Evolutionary conservation across 805 yeast species (phyloP).

Genomic region (Candida michaelii): DNA sequence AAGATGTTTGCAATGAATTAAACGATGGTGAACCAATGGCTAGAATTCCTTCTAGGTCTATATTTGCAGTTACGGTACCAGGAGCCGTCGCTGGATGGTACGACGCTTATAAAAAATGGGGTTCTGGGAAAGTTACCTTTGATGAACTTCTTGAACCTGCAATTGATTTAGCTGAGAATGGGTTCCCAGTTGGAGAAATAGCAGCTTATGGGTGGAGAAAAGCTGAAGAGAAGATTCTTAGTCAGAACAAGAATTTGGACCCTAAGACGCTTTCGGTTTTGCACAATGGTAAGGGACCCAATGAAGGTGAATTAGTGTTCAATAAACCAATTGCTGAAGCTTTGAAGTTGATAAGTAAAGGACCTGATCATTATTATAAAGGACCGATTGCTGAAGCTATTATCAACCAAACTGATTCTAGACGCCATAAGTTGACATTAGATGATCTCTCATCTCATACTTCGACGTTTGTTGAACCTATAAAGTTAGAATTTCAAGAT

Average conservation of each 20-base stretch:
- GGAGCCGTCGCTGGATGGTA: constrained; percentile 82
- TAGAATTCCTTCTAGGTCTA: constrained; percentile 53
- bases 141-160: constrained; percentile 63
- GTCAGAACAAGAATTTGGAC: constrained; percentile 32
- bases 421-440: constrained; percentile 56
- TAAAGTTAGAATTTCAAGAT: constrained; percentile 51
- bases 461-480: constrained; percentile 66
- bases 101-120: constrained; percentile 69
- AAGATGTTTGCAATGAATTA: constrained; percentile 43
- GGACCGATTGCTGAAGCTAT: constrained; percentile 72
- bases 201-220: constrained; percentile 50
- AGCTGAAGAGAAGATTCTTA: constrained; percentile 38
- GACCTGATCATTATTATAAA: constrained; percentile 66
- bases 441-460: constrained; percentile 60
- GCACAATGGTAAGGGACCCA: constrained; percentile 44
- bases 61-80: constrained; percentile 68
- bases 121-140: constrained; percentile 63
- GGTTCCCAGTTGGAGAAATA: constrained; percentile 64
- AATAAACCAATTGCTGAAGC: constrained; percentile 57
- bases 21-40: constrained; percentile 40
- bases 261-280: constrained; percentile 31
- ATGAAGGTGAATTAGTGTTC: constrained; percentile 53
- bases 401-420: constrained; percentile 47
- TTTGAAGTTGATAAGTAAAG: constrained; percentile 53
- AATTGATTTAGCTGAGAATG: constrained; percentile 65